phyloP scores from a whole-genome alignment of 768 basidiomycete species.

The Cytidiella melzeri region DNA sequence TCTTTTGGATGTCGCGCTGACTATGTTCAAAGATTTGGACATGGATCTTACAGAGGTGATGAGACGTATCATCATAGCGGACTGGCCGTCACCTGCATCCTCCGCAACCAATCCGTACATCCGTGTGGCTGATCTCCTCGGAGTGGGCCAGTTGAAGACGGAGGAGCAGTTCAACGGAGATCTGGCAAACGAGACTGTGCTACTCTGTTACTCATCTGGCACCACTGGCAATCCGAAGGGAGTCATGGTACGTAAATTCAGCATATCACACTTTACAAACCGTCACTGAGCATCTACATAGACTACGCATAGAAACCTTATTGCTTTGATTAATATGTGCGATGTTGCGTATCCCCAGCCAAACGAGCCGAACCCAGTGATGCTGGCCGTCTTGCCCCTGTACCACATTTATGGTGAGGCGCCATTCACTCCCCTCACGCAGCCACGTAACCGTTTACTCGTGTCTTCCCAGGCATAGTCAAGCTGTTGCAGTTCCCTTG shows the following conservation, averaged over 20 bases:
- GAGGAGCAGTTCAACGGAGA: slow-evolving; percentile 54
- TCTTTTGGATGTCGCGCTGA: slow-evolving; percentile 45
- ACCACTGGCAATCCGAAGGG: slow-evolving; percentile 80
- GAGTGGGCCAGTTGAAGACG: slow-evolving; percentile 37
- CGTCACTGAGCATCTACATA: not conserved
- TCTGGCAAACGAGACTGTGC: slow-evolving; percentile 50
- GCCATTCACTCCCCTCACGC: slow-evolving; percentile 9
- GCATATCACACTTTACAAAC: not conserved
- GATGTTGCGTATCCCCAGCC: slow-evolving; percentile 37
- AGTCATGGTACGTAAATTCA: slow-evolving; percentile 32
- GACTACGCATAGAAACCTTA: slow-evolving; percentile 68
- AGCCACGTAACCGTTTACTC: not conserved
- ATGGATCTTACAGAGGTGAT: slow-evolving; percentile 41
- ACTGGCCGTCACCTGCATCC: slow-evolving; percentile 8
- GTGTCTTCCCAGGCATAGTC: slow-evolving; percentile 58
- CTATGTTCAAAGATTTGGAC: slow-evolving; percentile 49
- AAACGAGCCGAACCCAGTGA: slow-evolving; percentile 36
- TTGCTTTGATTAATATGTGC: slow-evolving; percentile 49
- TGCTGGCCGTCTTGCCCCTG: slow-evolving; percentile 63
- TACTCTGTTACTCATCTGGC: slow-evolving; percentile 61
- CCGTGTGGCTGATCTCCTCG: slow-evolving; percentile 44
- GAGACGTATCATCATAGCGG: slow-evolving; percentile 52
- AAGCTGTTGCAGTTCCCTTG: slow-evolving; percentile 61
- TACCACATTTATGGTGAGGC: slow-evolving; percentile 44
- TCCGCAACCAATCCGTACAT: slow-evolving; percentile 29